Evolutionary conservation across 139 green algal genomes (phyloP).

Genomic region (Zygnema circumcarinatum): DNA sequence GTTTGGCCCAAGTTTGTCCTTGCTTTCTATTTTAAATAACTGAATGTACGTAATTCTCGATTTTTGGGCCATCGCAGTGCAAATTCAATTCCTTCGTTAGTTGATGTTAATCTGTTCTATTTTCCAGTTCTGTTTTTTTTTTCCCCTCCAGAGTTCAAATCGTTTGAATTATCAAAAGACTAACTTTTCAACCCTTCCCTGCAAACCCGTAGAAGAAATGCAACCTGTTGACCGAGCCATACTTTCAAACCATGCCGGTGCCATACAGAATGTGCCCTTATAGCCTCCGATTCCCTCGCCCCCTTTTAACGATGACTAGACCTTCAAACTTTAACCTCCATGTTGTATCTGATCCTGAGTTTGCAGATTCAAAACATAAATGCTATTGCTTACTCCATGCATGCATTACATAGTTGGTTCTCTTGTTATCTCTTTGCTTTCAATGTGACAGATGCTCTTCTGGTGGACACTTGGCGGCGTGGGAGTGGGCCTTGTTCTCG

Average conservation of each 20-base stretch:
- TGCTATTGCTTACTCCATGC: neutral
- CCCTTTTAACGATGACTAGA: neutral
- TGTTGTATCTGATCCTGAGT: neutral
- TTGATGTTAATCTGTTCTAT: too few relatives aligned
- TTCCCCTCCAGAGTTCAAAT: neutral
- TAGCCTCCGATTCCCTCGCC: neutral
- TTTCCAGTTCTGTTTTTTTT: neutral
- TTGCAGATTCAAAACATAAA: neutral
- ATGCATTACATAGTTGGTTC: too few relatives aligned
- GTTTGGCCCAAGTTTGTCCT: too few relatives aligned
- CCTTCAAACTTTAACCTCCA: neutral
- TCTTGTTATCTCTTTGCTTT: conserved; percentile 1
- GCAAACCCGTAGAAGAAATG: too few relatives aligned
- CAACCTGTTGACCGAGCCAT: too few relatives aligned
- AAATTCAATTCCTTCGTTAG: neutral
- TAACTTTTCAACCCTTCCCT: too few relatives aligned
- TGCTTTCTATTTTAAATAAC: neutral
- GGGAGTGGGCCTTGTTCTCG: neutral
- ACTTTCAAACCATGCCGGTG: too few relatives aligned
- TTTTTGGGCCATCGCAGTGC: neutral
- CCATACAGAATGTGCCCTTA: neutral
- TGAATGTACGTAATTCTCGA: neutral
- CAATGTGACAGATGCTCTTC: conserved; percentile 21
- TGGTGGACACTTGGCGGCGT: conserved; percentile 25
- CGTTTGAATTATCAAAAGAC: neutral